Conservation (phyloP, 495 filamentous ascomycete genomes). For the Aspergillus panamensis region DNA sequence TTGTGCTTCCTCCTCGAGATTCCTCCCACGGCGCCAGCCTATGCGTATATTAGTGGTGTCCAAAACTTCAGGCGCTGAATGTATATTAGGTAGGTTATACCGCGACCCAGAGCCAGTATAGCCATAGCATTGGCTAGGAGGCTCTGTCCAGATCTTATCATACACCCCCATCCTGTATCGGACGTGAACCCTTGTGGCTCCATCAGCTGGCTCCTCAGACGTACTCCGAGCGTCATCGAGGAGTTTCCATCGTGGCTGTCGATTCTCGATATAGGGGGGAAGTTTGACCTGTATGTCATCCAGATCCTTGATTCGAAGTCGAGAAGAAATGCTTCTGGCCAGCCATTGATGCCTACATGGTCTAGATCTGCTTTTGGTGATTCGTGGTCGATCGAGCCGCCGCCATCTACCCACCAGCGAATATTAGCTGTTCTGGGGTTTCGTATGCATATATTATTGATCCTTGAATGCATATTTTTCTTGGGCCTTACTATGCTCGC, state of each 20-base stretch:
- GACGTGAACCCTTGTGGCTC: conserved; percentile 84
- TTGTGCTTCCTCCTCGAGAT: conserved; percentile 58
- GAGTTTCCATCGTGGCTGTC: conserved; percentile 63
- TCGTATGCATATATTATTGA: background rate
- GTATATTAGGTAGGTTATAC: conserved; percentile 39
- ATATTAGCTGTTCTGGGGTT: background rate
- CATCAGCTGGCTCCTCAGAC: conserved; percentile 73
- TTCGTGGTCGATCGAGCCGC: background rate
- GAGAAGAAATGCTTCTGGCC: conserved; percentile 82
- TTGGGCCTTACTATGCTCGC: conserved; percentile 16
- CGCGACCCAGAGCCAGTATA: conserved; percentile 71
- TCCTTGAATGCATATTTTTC: background rate
- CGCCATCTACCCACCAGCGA: background rate
- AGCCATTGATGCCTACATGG: conserved; percentile 49
- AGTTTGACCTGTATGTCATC: conserved; percentile 94
- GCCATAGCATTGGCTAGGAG: conserved; percentile 81
- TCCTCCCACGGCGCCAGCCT: conserved; percentile 78
- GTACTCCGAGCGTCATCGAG: conserved; percentile 82
- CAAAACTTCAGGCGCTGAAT: background rate
- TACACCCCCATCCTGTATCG: conserved; percentile 97
- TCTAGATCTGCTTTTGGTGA: conserved; percentile 28
- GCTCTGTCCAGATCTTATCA: conserved; percentile 96
- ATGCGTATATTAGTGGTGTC: conserved; percentile 24
- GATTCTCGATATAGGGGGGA: conserved; percentile 75
- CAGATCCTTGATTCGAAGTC: conserved; percentile 93